Percentiles rank a stretch among this genome's conserved stretches.
Conservation (phyloP, 2,329 filamentous ascomycete species). For the Botrytis tulipae region DNA sequence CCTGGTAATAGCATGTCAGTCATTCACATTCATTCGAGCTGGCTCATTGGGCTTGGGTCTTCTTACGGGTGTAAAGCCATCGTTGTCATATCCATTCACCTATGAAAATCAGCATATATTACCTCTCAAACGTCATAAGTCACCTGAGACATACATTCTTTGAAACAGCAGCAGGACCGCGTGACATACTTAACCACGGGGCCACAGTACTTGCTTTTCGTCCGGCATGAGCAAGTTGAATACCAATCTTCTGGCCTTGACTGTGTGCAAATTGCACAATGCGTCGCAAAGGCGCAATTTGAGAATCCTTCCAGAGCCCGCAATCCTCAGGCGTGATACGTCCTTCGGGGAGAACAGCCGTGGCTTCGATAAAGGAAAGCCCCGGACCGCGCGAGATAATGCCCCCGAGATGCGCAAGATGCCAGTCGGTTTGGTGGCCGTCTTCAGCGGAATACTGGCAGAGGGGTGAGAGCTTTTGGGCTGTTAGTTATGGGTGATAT, state of each 20-base stretch:
- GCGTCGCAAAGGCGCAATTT: background rate
- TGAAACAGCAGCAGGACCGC: background rate
- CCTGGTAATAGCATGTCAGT: background rate
- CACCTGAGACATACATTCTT: background rate
- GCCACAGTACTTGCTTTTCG: background rate
- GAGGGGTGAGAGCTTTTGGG: background rate
- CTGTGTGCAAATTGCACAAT: background rate
- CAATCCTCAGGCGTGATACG: background rate
- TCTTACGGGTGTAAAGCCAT: background rate
- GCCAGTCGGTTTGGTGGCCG: background rate
- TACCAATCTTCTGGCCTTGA: background rate
- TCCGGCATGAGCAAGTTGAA: background rate
- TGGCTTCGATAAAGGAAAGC: background rate
- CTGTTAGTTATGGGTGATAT: background rate
- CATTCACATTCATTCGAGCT: background rate
- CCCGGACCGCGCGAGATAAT: background rate
- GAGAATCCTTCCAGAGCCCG: background rate
- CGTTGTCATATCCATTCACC: background rate
- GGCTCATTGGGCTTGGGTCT: background rate
- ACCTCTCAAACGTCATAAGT: background rate
- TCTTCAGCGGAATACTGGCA: background rate
- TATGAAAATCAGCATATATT: background rate
- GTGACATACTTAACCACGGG: background rate
- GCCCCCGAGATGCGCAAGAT: background rate
- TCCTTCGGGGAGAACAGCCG: background rate